A percentile compares a stretch with the other conserved stretches of the same genome.
Conservation (phyloP, 306 rosid genomes). For the Acacia crassicarpa region DNA sequence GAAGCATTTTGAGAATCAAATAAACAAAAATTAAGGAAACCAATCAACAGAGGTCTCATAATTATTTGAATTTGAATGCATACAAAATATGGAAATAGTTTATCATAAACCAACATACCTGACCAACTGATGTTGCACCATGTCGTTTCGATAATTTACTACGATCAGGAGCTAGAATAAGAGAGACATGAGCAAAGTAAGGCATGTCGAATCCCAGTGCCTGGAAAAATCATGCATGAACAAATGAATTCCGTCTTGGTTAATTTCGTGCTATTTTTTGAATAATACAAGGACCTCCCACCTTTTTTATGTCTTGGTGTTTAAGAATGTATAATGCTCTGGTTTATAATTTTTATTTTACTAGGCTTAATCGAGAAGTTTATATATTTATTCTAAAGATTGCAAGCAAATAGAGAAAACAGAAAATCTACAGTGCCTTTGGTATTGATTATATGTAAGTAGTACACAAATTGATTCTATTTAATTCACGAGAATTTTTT, state of each 20-base stretch:
- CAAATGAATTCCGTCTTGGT: constrained; percentile 13
- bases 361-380: neutral
- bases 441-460: neutral
- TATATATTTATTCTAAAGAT: neutral
- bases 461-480: neutral
- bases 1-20: constrained; percentile 1
- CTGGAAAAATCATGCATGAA: constrained; percentile 45
- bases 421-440: neutral
- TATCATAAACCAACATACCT: constrained; percentile 45
- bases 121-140: constrained; percentile 98
- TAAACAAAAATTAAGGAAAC: constrained; percentile 1
- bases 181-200: constrained; percentile 79
- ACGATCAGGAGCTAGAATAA: constrained; percentile 94
- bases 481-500: neutral
- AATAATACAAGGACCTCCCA: neutral
- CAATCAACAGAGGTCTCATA: neutral
- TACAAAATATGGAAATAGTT: constrained; percentile 4
- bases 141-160: constrained; percentile 96
- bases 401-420: neutral
- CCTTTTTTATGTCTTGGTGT: neutral
- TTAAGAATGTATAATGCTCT: neutral
- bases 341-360: neutral
- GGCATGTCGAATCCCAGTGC: constrained; percentile 86
- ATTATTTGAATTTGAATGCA: neutral
- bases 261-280: constrained; percentile 10